Base-by-base conservation (phyloP, 257 asterid species). In the Solanum pennellii region DNA sequence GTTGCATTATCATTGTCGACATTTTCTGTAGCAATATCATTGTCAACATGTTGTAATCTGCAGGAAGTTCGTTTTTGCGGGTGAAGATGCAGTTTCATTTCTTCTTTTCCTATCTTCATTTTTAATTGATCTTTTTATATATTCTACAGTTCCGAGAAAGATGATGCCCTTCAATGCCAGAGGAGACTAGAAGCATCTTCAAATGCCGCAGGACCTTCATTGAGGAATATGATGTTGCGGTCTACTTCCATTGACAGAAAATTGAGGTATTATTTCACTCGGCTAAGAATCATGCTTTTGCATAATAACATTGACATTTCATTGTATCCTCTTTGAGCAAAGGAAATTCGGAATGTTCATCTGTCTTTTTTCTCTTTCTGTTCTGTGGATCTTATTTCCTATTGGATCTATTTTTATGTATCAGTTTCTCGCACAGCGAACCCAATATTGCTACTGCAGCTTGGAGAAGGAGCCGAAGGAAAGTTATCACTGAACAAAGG, bases 381-480 rank as follows among this genome's bases (percentile, higher is more conserved):
- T 73, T 73, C 47, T 7, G n/a, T 69, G 75, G 56, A 37, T 68
- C 69, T 82, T 82, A 29, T 82, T 47, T 84, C 84, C 86, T 89
- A 69, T 84, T 47, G 77, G 84, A 62, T 88, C 89, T 90, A 39
- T 90, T 85, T 89, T 88, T 74, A 76, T 90, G 88, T 89, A 52
- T 89, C 97, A 96, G 99, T 91, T 90, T 93, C 87, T 96, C 96
- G 65, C 98, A 94, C 88, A 97, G 99, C 86, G 99, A 95, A 88
- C 98, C 99, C 60, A 94, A 96, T 87, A 92, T 97, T 85, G 99
- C 98, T 73, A 94, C 96, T 86, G 91, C 96, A 80, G 94, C 96
- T 92, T 97, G 99, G 99, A 93, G 97, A 87, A 94, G 98, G 94
- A 94, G 99, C 94, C 91, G 97, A 91, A 95, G 98, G 89, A 94